Evolutionary conservation across 2,329 filamentous ascomycete species (phyloP), one percentile per base, ranked within the genome.

Genomic region (Claviceps sp.): DNA sequence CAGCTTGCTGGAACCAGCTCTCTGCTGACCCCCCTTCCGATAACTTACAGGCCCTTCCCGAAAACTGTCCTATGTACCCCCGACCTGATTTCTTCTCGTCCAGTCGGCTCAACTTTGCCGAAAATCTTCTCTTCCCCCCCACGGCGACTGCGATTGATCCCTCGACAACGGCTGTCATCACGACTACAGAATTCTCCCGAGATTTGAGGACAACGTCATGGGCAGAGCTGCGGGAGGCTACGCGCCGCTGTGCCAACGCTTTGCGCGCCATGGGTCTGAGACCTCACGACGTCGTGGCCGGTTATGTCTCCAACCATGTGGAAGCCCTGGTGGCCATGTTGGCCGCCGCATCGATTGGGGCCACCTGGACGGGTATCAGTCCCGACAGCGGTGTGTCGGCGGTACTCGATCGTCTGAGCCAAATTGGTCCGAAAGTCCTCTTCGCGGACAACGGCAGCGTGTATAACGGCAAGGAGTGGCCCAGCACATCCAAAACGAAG

Each of bases 311-410:
- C 22, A 97, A 98, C 62, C 89, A 96, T 65, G 81, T 81, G 6
- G 86, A 95, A 65, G 86, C 90, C 0, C 71, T 97, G 20, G 82
- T 96, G 11, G 88, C 88, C 20, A 93, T 95, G 83, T 75, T 98
- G 37, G 86, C 87, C 1, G 79, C 88, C 0, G 83, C 88, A 0
- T 82, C 87, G 1, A 67, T 96, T 2, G 93, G 93, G 34, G 90
- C 86, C 16, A 79, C 95, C 40, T 97, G 91, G 91, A 95, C 90
- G 0, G 86, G 86, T 6, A 88, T 96, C 48, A 94, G 87, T 60
- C 89, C 91, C 2, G 91, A 97, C 65, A 95, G 85, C 16, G 91
- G 91, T 11, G 87, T 95, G 2, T 88, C 87, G 60, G 91, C 90
- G 16, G 90, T 97, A 1, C 71, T 97, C 26, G 93, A 97, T 64